Evolutionary conservation across 2,329 filamentous ascomycete genomes (phyloP).

Genomic region (Colletotrichum sp.): DNA sequence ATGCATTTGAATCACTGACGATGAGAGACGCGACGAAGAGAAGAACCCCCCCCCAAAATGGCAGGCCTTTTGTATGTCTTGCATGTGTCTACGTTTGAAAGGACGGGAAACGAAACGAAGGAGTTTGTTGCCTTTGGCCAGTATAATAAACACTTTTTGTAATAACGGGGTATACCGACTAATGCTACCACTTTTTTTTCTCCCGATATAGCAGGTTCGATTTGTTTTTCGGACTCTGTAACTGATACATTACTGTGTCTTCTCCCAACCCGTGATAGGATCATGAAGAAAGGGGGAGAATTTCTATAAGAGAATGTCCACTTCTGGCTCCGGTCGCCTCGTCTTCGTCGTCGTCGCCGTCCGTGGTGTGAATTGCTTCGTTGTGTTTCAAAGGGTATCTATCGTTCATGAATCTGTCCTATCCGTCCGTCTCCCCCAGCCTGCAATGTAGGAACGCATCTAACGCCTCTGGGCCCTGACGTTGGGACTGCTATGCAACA

Average conservation of each 20-base stretch:
- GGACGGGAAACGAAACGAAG: not conserved
- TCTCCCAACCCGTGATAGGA: not conserved
- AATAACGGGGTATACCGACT: not conserved
- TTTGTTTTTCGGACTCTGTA: not conserved
- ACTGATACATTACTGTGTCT: not conserved
- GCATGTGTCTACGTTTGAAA: not conserved
- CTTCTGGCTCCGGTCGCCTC: not conserved
- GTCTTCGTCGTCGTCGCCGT: not conserved
- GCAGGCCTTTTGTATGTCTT: not conserved
- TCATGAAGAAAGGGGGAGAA: not conserved
- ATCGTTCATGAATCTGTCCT: not conserved
- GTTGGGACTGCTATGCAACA: conserved; percentile 58
- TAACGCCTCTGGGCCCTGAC: conserved; percentile 39
- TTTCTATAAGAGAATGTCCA: not conserved
- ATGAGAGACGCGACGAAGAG: not conserved
- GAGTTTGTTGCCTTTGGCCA: not conserved
- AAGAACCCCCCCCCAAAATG: not conserved
- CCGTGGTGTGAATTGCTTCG: not conserved
- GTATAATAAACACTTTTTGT: not conserved
- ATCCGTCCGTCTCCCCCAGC: conserved; percentile 18
- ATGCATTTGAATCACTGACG: not conserved
- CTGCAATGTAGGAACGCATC: not conserved
- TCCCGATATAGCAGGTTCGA: not conserved
- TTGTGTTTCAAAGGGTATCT: conserved; percentile 1
- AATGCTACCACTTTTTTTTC: not conserved